phyloP scores from a whole-genome alignment of 2,329 filamentous ascomycete species.

The Fusarium clavum region DNA sequence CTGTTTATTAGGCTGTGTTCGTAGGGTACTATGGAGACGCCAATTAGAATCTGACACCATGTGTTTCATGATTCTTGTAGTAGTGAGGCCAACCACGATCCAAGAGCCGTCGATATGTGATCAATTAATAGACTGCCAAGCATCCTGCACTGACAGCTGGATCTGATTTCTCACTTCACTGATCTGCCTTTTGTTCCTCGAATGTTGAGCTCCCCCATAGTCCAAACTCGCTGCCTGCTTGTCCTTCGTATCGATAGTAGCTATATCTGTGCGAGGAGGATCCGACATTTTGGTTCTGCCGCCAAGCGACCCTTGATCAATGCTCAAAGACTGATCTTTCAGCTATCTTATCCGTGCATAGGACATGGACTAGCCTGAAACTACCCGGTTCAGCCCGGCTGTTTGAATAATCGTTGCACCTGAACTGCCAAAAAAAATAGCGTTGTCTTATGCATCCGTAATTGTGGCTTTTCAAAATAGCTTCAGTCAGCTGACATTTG shows the following conservation, averaged over 20 bases:
- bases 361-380: constrained; percentile 9
- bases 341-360: constrained; percentile 14
- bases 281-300: constrained; percentile 9
- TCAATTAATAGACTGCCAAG: constrained; percentile 3
- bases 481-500: constrained; percentile 40
- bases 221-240: not conserved
- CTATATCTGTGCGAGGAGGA: not conserved
- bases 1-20: not conserved
- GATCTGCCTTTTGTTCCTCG: constrained; percentile 7
- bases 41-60: constrained; percentile 7
- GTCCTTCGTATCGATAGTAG: not conserved
- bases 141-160: not conserved
- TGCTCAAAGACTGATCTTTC: not conserved
- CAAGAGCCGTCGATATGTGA: not conserved
- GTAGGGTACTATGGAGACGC: not conserved
- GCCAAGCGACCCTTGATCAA: constrained; percentile 12
- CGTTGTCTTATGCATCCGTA: not conserved
- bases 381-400: not conserved
- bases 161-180: not conserved
- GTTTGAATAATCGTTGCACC: not conserved
- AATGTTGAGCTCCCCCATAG: not conserved
- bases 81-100: constrained; percentile 4
- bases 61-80: constrained; percentile 5
- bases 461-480: not conserved
- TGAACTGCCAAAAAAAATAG: constrained; percentile 2